Evolutionary conservation across 768 basidiomycete genomes (phyloP).

Genomic region (Lactifluus pinguis): DNA sequence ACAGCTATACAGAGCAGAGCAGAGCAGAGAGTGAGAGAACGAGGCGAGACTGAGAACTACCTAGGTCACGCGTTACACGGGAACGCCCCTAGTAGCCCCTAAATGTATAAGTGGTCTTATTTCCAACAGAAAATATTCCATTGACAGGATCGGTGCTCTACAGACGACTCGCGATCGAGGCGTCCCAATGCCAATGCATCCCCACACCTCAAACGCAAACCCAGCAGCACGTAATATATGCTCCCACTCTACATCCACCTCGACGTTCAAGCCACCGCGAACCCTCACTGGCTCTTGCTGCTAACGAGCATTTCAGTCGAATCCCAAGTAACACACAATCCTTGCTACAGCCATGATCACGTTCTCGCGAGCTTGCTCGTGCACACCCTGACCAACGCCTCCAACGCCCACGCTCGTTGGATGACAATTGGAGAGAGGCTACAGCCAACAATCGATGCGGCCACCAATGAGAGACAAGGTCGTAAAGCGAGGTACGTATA

Average conservation of each 20-base stretch:
- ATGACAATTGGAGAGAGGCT: slow-evolving; percentile 3
- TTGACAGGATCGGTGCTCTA: no score
- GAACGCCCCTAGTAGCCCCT: no score
- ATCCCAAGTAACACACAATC: background rate
- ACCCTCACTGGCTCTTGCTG: background rate
- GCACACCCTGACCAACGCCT: background rate
- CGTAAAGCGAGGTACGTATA: background rate
- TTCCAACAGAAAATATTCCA: no score
- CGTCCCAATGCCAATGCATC: no score
- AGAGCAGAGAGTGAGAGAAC: no score
- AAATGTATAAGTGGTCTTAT: no score
- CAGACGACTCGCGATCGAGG: no score
- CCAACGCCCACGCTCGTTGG: background rate
- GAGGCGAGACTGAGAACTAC: no score
- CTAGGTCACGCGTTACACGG: no score
- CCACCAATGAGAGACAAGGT: slow-evolving; percentile 1
- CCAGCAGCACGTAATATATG: background rate
- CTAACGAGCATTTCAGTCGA: background rate
- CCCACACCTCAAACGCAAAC: no score
- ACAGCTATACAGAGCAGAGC: no score
- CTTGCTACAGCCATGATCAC: background rate
- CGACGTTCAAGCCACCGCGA: background rate
- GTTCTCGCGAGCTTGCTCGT: background rate
- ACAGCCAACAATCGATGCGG: slow-evolving; percentile 6
- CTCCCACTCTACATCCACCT: background rate